A percentile compares a stretch with the other conserved stretches of the same genome.
phyloP scores from a whole-genome alignment of 305 asterid genomes.

The Solanum aculeatissimum region DNA sequence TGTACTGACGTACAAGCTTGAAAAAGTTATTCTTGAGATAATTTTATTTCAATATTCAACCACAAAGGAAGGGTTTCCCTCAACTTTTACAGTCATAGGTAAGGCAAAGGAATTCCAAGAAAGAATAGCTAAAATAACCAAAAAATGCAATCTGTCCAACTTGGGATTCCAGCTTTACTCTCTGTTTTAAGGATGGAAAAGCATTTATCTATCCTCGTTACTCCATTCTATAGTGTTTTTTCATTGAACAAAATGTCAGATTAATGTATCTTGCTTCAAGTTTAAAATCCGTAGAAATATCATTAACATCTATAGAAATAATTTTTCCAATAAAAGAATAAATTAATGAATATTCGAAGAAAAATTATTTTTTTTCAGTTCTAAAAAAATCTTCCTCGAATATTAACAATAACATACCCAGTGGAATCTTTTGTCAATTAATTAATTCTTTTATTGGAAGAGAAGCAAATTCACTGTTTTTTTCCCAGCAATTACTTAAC shows the following conservation, averaged over 20 bases:
- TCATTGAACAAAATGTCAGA: background rate
- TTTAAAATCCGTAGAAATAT: background rate
- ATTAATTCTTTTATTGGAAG: background rate
- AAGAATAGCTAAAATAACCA: background rate
- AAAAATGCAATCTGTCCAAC: background rate
- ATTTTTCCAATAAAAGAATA: no score
- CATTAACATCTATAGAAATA: background rate
- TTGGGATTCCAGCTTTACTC: background rate
- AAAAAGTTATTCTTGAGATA: background rate
- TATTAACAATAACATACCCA: no score
- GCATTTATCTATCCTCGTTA: background rate
- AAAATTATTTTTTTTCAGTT: no score
- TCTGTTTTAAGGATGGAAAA: background rate
- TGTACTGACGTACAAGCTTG: background rate
- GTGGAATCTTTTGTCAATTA: no score
- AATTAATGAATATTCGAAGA: no score
- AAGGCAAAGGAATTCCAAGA: background rate
- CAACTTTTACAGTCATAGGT: background rate
- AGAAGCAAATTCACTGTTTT: background rate
- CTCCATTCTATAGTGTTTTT: background rate
- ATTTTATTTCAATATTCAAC: background rate
- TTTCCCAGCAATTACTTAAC: background rate
- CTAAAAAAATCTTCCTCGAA: no score
- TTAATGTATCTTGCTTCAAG: background rate
- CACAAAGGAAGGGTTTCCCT: background rate